Evolutionary conservation across 768 basidiomycete genomes (phyloP), one percentile per base, ranked within the genome.

Genomic region (Suillus discolor): DNA sequence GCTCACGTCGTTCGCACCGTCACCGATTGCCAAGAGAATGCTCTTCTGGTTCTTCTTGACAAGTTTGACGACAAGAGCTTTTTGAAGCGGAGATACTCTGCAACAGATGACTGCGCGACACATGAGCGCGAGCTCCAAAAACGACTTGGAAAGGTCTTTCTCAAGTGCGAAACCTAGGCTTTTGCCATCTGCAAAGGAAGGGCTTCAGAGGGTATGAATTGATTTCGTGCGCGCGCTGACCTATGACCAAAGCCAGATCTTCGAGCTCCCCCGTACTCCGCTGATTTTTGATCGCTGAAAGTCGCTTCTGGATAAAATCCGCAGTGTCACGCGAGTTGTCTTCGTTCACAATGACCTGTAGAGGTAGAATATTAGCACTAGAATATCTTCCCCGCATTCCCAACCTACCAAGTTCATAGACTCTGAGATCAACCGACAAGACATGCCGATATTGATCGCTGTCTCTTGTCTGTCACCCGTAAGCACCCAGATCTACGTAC

Each of bases 401-500:
- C 44, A 41, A 67, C 42, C 39, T 68, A 96, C 97, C 82, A 99
- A 71, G 75, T 98, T 98, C 97, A 99, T 99, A 11, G 94, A 96
- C 79, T 99, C 97, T 6, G 95, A 94, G 61, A 99, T 99, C 71
- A 99, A 78, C 68, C 95, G 87, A 80, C 97, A 99, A 2, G 96
- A 97, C 85, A 99, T 90, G 62, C 97, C 97, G 68, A 99, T 99
- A 72, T 99, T 99, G 78, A 99, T 98, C 18, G 97, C 97, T 1
- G 97, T 99, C 78, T 99, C 97, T 80, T 99, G 97, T 69, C 97
- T 83, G 77, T 99, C 97, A 1, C 97, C 97, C 2, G 97, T 99
- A 61, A 99, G 80, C 9, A 99, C 96, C 97, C 97, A 99, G 20
- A 99, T 89, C 90, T 92, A 68, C 18, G 70, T 42, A 39, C 55